phyloP scores from a whole-genome alignment of 2,329 filamentous ascomycete genomes.

The Massarina eburnea region DNA sequence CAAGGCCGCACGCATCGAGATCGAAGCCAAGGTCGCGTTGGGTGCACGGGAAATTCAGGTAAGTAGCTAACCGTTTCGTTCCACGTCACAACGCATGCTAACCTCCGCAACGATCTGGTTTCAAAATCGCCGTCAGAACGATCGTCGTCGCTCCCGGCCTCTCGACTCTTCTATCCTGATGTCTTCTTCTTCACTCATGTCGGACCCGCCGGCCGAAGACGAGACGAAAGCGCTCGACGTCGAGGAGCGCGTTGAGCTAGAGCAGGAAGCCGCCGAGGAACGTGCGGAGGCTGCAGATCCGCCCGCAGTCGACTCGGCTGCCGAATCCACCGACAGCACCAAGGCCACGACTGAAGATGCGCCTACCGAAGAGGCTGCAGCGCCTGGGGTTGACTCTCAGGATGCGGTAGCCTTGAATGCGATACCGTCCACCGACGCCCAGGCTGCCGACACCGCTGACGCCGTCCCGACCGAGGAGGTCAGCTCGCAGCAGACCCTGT shows the following conservation, averaged over 20 bases:
- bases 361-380: slow-evolving; percentile 11
- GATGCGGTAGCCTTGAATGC: slow-evolving; percentile 17
- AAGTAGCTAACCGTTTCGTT: slow-evolving; percentile 41
- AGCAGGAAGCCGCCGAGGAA: slow-evolving; percentile 10
- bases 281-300: slow-evolving; percentile 10
- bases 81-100: slow-evolving; percentile 25
- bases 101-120: slow-evolving; percentile 79
- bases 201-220: slow-evolving; percentile 36
- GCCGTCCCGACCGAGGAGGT: slow-evolving; percentile 12
- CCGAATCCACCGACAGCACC: neutral
- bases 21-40: slow-evolving; percentile 81
- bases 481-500: slow-evolving; percentile 33
- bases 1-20: slow-evolving; percentile 80
- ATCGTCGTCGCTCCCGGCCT: slow-evolving; percentile 83
- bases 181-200: slow-evolving; percentile 42
- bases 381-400: slow-evolving; percentile 18
- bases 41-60: slow-evolving; percentile 98
- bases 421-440: slow-evolving; percentile 25
- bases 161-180: slow-evolving; percentile 50
- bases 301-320: slow-evolving; percentile 8
- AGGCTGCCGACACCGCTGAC: slow-evolving; percentile 24
- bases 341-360: slow-evolving; percentile 18
- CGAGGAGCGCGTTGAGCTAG: slow-evolving; percentile 3
- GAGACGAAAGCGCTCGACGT: slow-evolving; percentile 17
- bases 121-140: slow-evolving; percentile 91